Conservation (phyloP, 176 grass and related monocot genomes). For the Hordeum vulgare region MorexV3_pseudomolecules_assembly NC_058523.1:468874263-468874762, state of each 20-base stretch:
- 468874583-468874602: slow-evolving; percentile 20
- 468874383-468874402: not conserved
- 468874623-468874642: not conserved
- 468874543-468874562: not conserved
- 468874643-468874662: not conserved
- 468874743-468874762: not conserved
- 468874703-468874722: not conserved
- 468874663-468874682: not conserved
- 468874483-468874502: not conserved
- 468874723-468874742: slow-evolving; percentile 1
- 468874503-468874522: not conserved
- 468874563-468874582: not conserved
- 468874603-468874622: not conserved
- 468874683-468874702: not conserved
- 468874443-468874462: not conserved
- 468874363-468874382: too few relatives aligned
- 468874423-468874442: not conserved
- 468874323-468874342: too few relatives aligned
- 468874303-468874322: too few relatives aligned
- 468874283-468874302: too few relatives aligned
- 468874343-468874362: too few relatives aligned
- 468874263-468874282: too few relatives aligned
- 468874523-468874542: not conserved
- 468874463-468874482: not conserved
- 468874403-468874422: not conserved